Base-by-base conservation (phyloP, 2,329 filamentous ascomycete genomes). In the Biscogniauxia mediterranea region DNA sequence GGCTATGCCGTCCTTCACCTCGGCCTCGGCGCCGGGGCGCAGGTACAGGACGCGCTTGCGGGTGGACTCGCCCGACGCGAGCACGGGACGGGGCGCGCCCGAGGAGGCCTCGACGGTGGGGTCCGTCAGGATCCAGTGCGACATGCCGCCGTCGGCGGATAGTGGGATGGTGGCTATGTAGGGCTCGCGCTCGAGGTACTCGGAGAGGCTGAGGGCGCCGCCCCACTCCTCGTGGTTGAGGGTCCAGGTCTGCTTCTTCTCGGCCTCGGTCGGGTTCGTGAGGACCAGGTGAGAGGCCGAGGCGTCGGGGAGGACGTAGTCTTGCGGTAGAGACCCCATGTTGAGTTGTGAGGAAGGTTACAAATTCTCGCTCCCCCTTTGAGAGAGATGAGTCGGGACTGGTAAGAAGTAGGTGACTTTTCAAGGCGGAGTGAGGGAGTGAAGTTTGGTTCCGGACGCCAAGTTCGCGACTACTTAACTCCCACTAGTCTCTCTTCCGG, bases 21-120 rank as follows among this genome's bases (percentile, higher is more conserved):
- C 55, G 75, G 5, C n/a, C n/a, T n/a, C 75, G 70, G 0, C 52
- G 13, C 1, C 21, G 71, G 70, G 19, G 11, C 11, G 28, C 65
- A 66, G 32, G 79, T 76, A 42, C 3, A 88, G 70, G 5, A 84
- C 83, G 28, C 78, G 79, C 74, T 90, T 90, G 62, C 81, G 81
- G 57, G 89, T 78, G 9, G 84, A 83, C 74, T 91, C 88, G 72
- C 87, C 89, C 26, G 83, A 85, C 2, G 86, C 85, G 21, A 89
- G 80, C 26, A 91, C 77, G 4, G 81, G 83, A 25, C 85, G 80
- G 78, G 76, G 1, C 74, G 63, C 23, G 54, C 54, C 61, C 15
- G 55, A 15, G 20, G 55, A 15, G 20, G 57, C 54, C 53, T 64
- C 62, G 11, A 60, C 57, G 4, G 74, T 62, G 49, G 68, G 66